Base-by-base conservation (phyloP, 2,329 filamentous ascomycete genomes). In the Kalaharituber pfeilii region DNA sequence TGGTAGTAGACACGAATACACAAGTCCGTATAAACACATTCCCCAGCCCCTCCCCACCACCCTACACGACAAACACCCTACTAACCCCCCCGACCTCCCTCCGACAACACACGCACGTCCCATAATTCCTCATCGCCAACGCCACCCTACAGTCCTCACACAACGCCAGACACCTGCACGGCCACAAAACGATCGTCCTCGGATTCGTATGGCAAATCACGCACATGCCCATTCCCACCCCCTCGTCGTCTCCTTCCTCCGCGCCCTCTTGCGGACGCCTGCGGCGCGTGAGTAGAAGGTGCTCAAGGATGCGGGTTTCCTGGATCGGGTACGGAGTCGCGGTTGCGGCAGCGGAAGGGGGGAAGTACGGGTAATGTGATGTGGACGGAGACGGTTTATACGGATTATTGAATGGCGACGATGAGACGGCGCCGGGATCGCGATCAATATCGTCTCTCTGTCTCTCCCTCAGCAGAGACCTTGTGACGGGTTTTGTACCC, bases 71-170 rank as follows among this genome's bases (percentile, higher is more conserved):
- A 72, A 84, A 98, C 57, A 98, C 79, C 62, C 86, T 79, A 61
- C 86, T 88, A 68, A 94, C 96, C 53, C 88, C 91, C 53, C 80
- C 78, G 27, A 96, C 86, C 63, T 91, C 84, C 54, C 86, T 79
- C 51, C 91, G 77, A 67, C 91, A 96, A 64, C 89, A 96, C 36
- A 96, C 88, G 66, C 91, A 98, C 66, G 86, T 93, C 60, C 88
- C 86, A 67, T 94, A 96, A 67, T 96, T 96, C 67, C 95, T 93
- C 80, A 94, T 88, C 2, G 91, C 91, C 58, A 96, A 74, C 44
- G 86, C 89, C 30, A 96, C 84, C 28, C 91, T 76, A 66, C 91
- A 96, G 62, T 96, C 91, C 67, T 98, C 91, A 66, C 91, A 96
- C 11, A 96, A 75, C 62, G 86, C 89, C 55, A 98, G 74, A 66